A percentile compares a stretch with the other conserved stretches of the same genome.
Evolutionary conservation across 2,329 filamentous ascomycete genomes (phyloP).

Genomic region (Trichophyton mentagrophytes): DNA sequence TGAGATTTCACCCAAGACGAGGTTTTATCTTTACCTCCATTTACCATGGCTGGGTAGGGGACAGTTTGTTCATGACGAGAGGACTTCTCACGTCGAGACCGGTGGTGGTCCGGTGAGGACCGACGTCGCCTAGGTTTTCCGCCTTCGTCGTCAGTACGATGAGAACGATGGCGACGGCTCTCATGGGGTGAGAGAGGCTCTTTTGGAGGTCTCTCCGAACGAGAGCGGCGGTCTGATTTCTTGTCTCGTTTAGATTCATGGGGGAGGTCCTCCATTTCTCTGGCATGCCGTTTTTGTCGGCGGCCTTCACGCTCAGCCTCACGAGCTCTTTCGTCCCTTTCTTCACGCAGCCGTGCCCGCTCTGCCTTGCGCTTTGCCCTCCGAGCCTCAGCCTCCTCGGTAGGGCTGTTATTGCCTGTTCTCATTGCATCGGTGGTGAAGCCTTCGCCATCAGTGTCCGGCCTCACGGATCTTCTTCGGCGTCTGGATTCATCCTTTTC

Average conservation of each 20-base stretch:
- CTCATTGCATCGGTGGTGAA: constrained; percentile 26
- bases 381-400: constrained; percentile 45
- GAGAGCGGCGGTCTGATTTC: constrained; percentile 1
- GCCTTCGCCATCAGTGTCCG: constrained; percentile 40
- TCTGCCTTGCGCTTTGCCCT: constrained; percentile 50
- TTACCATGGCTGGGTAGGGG: constrained; percentile 21
- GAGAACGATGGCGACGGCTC: constrained; percentile 20
- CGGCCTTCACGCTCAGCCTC: constrained; percentile 19
- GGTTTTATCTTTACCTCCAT: constrained; percentile 35
- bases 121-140: constrained; percentile 25
- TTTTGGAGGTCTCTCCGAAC: constrained; percentile 1
- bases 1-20: constrained; percentile 40
- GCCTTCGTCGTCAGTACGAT: constrained; percentile 23
- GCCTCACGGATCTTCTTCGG: constrained; percentile 28
- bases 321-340: constrained; percentile 22
- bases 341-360: constrained; percentile 29
- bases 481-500: constrained; percentile 27
- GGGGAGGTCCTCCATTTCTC: constrained; percentile 17
- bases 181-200: constrained; percentile 9
- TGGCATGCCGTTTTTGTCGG: constrained; percentile 28
- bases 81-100: constrained; percentile 20
- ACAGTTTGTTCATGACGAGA: constrained; percentile 12
- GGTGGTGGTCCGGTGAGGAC: constrained; percentile 21
- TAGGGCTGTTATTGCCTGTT: constrained; percentile 29
- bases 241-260: constrained; percentile 13